Base-by-base conservation (phyloP, 257 asterid genomes). In the Paulownia fortunei region DNA sequence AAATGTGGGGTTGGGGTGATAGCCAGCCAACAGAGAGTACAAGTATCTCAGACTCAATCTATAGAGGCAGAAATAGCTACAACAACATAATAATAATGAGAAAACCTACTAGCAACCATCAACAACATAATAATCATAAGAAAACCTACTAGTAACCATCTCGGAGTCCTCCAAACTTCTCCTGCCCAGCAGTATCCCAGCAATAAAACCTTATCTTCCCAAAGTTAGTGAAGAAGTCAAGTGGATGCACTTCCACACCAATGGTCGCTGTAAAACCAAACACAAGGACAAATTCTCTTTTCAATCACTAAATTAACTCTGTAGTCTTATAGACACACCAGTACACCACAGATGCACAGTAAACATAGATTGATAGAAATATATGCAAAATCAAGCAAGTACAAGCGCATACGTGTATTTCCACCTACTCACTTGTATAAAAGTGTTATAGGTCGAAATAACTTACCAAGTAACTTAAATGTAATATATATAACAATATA, bases 121-220 rank as follows among this genome's bases (percentile, higher is more conserved):
- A 15, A 30, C 27, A 62, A 4, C 44, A 10, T 12, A 49, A 49
- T 9, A 75, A 4, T 59, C 30, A 56, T 56, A 13, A 56, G 64
- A 56, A 56, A 56, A 69, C 81, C 56, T 73, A 80, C 80, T 75
- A 75, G 46, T 80, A 80, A 52, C 81, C 81, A 80, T 80, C 84
- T 46, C 84, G 27, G 76, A 80, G 84, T 23, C 84, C 84, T 65
- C 84, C 80, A 73, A 80, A 80, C 44, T 73, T 80, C 80, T 80
- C 84, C 71, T 80, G 84, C 24, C 84, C 84, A 74, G 84, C 84
- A 73, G 84, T 80, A 44, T 80, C 84, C 84, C 84, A 80, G 60
- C 74, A 69, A 11, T 69, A 44, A 27, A 69, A 69, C 3, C 74
- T 26, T 36, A 71, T 71, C 49, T 49, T 67, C 8, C 84, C 84